Percentiles rank a stretch among this genome's conserved stretches.
These are phyloP conservation scores for Groenewaldozyma tartarivorans DNA, from an alignment of 805 yeast genomes.

Conservation along the genomic window DNA sequence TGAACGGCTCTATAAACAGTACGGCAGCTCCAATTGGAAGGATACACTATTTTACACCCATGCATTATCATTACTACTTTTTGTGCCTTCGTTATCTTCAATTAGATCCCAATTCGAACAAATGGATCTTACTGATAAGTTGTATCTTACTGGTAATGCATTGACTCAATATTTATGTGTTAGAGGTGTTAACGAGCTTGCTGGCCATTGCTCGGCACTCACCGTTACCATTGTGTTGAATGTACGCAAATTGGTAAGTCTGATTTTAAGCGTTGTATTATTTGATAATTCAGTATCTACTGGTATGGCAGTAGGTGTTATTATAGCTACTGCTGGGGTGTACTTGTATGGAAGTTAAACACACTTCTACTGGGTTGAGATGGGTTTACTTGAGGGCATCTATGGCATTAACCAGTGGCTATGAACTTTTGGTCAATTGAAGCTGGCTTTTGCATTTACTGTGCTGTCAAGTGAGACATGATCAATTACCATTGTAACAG, in stretches of 20 bases:
- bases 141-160: slow-evolving; percentile 35
- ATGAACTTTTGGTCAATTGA: too few relatives aligned
- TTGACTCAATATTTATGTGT: slow-evolving; percentile 54
- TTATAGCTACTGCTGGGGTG: slow-evolving; percentile 48
- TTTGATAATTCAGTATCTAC: slow-evolving; percentile 39
- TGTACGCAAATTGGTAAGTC: slow-evolving; percentile 51
- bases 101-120: slow-evolving; percentile 26
- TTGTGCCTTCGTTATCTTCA: slow-evolving; percentile 30
- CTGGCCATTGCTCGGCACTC: slow-evolving; percentile 49
- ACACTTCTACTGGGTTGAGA: too few relatives aligned
- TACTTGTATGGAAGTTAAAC: slow-evolving; percentile 31
- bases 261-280: slow-evolving; percentile 44
- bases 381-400: too few relatives aligned
- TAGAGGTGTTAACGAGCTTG: slow-evolving; percentile 55
- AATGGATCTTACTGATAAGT: slow-evolving; percentile 16
- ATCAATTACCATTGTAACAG: too few relatives aligned
- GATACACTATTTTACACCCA: slow-evolving; percentile 58
- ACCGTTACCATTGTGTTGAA: slow-evolving; percentile 53
- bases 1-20: slow-evolving; percentile 39
- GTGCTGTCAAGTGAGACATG: too few relatives aligned
- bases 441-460: too few relatives aligned
- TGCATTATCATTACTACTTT: slow-evolving; percentile 45
- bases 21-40: slow-evolving; percentile 50
- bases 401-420: too few relatives aligned
- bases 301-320: slow-evolving; percentile 39